Base-by-base conservation (phyloP, 345 rosid species). In the Cardamine chenopodiifolia region DNA sequence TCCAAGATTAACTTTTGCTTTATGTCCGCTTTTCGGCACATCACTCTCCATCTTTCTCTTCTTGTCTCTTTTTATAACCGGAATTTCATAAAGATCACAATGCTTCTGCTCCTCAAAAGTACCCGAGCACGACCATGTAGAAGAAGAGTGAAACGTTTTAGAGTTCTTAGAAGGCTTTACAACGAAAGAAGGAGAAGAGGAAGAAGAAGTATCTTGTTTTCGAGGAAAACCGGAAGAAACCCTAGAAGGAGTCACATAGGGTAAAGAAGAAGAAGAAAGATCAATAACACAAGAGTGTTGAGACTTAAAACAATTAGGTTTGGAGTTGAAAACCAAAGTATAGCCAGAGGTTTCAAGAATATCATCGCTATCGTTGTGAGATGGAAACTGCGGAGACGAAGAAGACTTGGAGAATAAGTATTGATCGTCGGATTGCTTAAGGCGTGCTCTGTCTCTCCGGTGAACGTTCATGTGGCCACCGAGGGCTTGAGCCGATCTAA, bases 391-490 rank as follows among this genome's bases (percentile, higher is more conserved):
- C 47, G 77, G 63, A 73, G 86, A 72, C 2, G 84, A 47, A 55
- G 77, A 55, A 20, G 83, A 75, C 52, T 60, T 72, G 45, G 66
- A 77, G 55, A 75, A 53, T 20, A 80, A 58, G 52, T 72, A 82
- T 22, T 70, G 86, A 71, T 79, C 79, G 19, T 88, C 84, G 35
- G 86, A 73, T 70, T 86, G 91, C 82, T 87, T 90, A 68, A 89
- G 85, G 74, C 97, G 81, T 59, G 98, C 96, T 81, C 95, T 86
- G 74, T 90, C 98, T 75, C 97, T 89, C 77, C 98, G 83, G 75
- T 93, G 98, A 56, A 93, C 90, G 68, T 92, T 92, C 97, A 92
- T 92, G 76, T 92, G 97, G 58, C 97, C 97, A 25, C 97, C 97
- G 14, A 92, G 87, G 54, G 97, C 97, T 86, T 87, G 98, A 69